Evolutionary conservation across 2,329 filamentous ascomycete genomes (phyloP).

Genomic region (Alternaria sp.): DNA sequence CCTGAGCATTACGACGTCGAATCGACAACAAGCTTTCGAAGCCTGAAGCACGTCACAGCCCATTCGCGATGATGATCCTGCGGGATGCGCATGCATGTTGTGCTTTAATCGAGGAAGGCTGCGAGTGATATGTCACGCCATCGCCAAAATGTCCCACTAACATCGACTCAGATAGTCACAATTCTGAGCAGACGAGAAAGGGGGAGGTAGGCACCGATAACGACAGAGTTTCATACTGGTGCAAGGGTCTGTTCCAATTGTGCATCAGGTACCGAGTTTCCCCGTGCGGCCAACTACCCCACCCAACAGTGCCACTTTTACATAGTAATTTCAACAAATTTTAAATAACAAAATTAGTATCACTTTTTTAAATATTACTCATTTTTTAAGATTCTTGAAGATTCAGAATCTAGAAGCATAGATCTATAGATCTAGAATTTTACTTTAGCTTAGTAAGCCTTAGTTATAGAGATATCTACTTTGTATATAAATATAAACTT

Average conservation of each 20-base stretch:
- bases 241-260: constrained; percentile 13
- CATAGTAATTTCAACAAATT: no score
- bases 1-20: not conserved
- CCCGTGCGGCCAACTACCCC: no score
- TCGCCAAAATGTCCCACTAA: not conserved
- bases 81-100: constrained; percentile 4
- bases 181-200: constrained; percentile 4
- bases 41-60: not conserved
- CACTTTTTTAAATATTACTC: no score
- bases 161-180: constrained; percentile 4
- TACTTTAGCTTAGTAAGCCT: no score
- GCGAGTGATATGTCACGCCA: constrained; percentile 8
- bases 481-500: no score
- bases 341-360: no score
- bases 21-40: constrained; percentile 3
- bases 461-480: no score
- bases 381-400: no score
- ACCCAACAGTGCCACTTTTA: no score
- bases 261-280: no score
- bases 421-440: no score
- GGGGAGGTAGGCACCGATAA: not conserved
- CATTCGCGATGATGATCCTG: constrained; percentile 6
- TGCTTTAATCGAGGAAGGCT: constrained; percentile 1
- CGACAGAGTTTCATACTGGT: not conserved
- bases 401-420: no score